A percentile compares a stretch with the other conserved stretches of the same genome.
Conservation (phyloP, 2,329 filamentous ascomycete species). For the Seiridium unicorne region DNA sequence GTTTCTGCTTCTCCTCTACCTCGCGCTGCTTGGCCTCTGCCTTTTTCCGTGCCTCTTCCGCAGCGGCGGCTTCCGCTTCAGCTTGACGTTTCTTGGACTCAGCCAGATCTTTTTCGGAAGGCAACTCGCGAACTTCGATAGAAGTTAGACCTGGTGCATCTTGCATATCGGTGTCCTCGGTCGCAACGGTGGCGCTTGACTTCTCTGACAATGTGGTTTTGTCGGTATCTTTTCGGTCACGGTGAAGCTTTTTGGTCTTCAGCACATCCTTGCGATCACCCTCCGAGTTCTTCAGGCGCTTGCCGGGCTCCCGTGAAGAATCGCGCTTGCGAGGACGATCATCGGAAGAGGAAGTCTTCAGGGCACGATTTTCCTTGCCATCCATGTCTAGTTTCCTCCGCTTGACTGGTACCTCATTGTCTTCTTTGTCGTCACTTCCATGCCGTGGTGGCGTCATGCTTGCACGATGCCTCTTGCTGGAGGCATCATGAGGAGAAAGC, state of each 20-base stretch:
- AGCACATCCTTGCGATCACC: conserved; percentile 32
- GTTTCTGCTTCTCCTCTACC: conserved; percentile 29
- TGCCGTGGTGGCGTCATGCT: conserved; percentile 58
- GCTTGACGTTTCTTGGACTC: conserved; percentile 33
- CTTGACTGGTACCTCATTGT: conserved; percentile 50
- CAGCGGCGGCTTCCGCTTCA: conserved; percentile 28
- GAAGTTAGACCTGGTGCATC: conserved; percentile 34
- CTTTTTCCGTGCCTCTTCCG: conserved; percentile 24
- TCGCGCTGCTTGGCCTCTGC: conserved; percentile 29
- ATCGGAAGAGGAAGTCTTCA: conserved; percentile 43
- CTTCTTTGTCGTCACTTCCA: conserved; percentile 53
- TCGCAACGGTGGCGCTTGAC: conserved; percentile 53
- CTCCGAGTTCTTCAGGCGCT: conserved; percentile 29
- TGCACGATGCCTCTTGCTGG: conserved; percentile 56
- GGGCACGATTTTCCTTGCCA: conserved; percentile 46
- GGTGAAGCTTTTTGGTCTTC: conserved; percentile 37
- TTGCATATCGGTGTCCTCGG: conserved; percentile 56
- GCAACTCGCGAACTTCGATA: conserved; percentile 21
- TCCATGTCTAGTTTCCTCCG: conserved; percentile 57
- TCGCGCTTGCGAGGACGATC: conserved; percentile 42
- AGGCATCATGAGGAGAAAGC: conserved; percentile 47
- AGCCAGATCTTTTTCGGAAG: conserved; percentile 33
- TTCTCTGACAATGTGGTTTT: conserved; percentile 44
- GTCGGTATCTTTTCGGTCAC: conserved; percentile 39
- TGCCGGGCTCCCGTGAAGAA: conserved; percentile 38